These are phyloP conservation scores for Raffaelea arxii DNA, from an alignment of 2,329 filamentous ascomycete species.

Conservation along the genomic window DNA sequence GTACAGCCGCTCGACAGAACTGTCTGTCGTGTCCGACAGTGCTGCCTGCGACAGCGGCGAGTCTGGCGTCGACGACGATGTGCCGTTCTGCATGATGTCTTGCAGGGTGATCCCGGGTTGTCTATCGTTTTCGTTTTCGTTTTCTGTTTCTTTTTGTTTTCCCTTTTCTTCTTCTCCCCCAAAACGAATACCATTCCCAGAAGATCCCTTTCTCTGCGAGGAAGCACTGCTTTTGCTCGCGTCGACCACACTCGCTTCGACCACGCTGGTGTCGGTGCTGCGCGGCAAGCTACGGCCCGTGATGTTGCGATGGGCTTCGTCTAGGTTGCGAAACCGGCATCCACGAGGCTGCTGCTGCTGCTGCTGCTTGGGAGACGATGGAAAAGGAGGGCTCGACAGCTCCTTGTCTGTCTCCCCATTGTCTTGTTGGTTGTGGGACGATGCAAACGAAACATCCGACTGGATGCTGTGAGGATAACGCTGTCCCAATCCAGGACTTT, in stretches of 20 bases:
- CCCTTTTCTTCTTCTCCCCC: no score
- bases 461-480: no score
- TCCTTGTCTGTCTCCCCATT: no score
- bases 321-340: slow-evolving; percentile 25
- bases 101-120: neutral
- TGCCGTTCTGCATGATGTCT: neutral
- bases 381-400: no score
- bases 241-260: neutral
- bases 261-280: neutral
- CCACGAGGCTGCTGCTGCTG: slow-evolving; percentile 24
- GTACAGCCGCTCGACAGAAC: slow-evolving; percentile 23
- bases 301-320: slow-evolving; percentile 29
- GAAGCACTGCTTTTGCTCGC: slow-evolving; percentile 3
- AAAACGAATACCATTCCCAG: no score
- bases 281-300: slow-evolving; percentile 16
- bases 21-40: slow-evolving; percentile 13
- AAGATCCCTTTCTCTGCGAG: no score
- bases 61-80: neutral
- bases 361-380: no score
- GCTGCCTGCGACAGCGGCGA: neutral
- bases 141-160: no score
- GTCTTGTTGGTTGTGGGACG: no score
- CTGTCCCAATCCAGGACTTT: no score
- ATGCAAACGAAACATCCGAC: no score
- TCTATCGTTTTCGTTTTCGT: no score